phyloP scores from a whole-genome alignment of 495 filamentous ascomycete species.

The Penicillium cosmopolitanum region DNA sequence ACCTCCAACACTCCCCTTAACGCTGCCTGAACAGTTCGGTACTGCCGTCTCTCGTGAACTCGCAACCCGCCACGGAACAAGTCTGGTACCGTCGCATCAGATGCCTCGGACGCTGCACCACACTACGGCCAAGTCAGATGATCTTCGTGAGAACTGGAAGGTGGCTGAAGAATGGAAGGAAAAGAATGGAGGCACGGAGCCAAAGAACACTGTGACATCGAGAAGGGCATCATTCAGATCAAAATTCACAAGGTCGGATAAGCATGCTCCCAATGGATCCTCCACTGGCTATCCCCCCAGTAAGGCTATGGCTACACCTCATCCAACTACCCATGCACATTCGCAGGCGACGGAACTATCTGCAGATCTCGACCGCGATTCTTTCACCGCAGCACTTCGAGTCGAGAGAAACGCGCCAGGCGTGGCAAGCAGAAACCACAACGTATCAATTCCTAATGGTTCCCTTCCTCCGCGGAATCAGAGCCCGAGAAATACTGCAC shows the following conservation, averaged over 20 bases:
- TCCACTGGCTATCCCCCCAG: neutral
- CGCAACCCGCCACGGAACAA: conserved; percentile 31
- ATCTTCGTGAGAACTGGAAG: conserved; percentile 34
- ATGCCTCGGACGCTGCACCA: conserved; percentile 17
- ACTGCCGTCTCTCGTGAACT: conserved; percentile 40
- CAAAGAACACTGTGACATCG: neutral
- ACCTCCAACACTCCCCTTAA: conserved; percentile 29
- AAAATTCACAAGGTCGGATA: neutral
- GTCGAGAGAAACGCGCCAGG: conserved; percentile 18
- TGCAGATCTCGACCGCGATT: conserved; percentile 34
- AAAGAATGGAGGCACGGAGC: conserved; percentile 13
- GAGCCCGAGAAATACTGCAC: neutral
- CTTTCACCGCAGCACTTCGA: conserved; percentile 36
- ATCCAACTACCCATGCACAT: neutral
- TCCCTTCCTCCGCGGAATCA: neutral
- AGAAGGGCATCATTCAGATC: neutral
- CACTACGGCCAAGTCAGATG: conserved; percentile 22
- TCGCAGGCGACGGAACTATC: neutral
- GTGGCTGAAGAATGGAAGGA: conserved; percentile 30
- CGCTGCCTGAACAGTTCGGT: conserved; percentile 39
- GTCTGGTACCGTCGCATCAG: conserved; percentile 24
- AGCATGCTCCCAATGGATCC: neutral
- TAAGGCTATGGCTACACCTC: neutral
- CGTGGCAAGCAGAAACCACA: neutral
- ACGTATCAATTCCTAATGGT: neutral